Percentiles rank a stretch among this genome's conserved stretches.
These are phyloP conservation scores for Pugionium dolabratum DNA, from an alignment of 345 rosid species.

Conservation along the genomic window DNA sequence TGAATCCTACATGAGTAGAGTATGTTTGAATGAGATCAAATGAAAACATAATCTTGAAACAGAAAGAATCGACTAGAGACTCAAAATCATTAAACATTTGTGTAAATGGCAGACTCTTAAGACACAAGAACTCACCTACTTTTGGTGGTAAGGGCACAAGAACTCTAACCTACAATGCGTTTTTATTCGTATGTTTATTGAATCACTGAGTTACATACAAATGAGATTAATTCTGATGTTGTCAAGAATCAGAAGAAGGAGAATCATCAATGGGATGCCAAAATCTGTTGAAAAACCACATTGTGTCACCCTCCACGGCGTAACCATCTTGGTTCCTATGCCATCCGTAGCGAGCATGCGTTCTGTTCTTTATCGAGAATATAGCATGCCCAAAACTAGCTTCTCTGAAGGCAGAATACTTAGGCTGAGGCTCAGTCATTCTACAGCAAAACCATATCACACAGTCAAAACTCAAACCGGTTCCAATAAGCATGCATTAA, in stretches of 20 bases:
- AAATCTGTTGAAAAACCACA: constrained; percentile 80
- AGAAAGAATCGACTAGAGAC: too few relatives aligned
- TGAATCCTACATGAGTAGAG: too few relatives aligned
- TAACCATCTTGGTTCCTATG: constrained; percentile 84
- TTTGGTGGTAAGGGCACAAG: background rate
- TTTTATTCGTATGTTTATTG: too few relatives aligned
- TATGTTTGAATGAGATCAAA: too few relatives aligned
- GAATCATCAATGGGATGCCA: constrained; percentile 72
- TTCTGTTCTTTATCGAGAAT: constrained; percentile 74
- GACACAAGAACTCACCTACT: too few relatives aligned
- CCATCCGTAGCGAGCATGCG: constrained; percentile 82
- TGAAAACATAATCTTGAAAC: too few relatives aligned
- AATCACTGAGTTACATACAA: background rate
- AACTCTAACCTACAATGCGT: background rate
- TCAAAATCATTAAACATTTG: too few relatives aligned
- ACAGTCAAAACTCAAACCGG: background rate
- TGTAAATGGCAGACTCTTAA: too few relatives aligned
- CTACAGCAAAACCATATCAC: constrained; percentile 42
- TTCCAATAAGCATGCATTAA: too few relatives aligned
- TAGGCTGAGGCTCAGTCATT: constrained; percentile 88
- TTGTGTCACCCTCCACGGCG: constrained; percentile 71
- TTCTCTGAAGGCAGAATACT: constrained; percentile 85
- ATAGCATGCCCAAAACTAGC: constrained; percentile 93
- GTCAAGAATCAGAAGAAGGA: constrained; percentile 26
- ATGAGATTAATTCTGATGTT: constrained; percentile 1